Evolutionary conservation across 257 asterid species (phyloP).

Genomic region (Capsicum rhomboideum): DNA sequence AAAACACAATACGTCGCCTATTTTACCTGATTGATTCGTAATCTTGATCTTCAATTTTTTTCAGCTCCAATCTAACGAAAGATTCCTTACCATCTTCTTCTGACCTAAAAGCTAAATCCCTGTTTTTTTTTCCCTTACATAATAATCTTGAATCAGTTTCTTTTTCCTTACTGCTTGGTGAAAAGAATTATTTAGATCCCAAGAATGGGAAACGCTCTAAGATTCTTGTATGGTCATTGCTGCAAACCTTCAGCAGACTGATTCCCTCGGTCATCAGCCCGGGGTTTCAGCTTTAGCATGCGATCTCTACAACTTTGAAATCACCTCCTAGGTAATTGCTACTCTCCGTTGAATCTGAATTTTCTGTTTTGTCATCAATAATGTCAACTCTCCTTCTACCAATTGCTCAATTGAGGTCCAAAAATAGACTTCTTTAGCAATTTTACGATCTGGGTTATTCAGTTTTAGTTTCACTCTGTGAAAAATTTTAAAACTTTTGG

Average conservation of each 20-base stretch:
- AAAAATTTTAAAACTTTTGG: background rate
- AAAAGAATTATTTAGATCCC: background rate
- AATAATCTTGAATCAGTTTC: background rate
- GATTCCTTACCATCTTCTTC: background rate
- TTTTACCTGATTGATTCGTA: background rate
- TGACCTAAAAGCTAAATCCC: background rate
- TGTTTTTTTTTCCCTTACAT: background rate
- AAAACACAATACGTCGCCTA: background rate
- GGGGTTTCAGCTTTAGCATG: slow-evolving; percentile 75
- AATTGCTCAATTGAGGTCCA: background rate
- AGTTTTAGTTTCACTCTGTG: background rate
- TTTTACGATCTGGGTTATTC: background rate
- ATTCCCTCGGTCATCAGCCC: slow-evolving; percentile 42
- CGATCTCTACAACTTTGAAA: slow-evolving; percentile 80
- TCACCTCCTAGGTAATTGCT: slow-evolving; percentile 57
- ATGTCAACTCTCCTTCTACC: background rate
- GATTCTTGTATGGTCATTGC: slow-evolving; percentile 49
- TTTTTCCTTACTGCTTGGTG: background rate
- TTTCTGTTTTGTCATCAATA: background rate
- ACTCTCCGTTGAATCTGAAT: background rate
- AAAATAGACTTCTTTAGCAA: background rate
- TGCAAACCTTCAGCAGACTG: slow-evolving; percentile 41
- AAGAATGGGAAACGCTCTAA: slow-evolving; percentile 70
- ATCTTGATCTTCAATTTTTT: background rate
- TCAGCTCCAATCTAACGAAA: background rate